Evolutionary conservation across 2,329 filamentous ascomycete genomes (phyloP).

Genomic region (Cercospora zeina): DNA sequence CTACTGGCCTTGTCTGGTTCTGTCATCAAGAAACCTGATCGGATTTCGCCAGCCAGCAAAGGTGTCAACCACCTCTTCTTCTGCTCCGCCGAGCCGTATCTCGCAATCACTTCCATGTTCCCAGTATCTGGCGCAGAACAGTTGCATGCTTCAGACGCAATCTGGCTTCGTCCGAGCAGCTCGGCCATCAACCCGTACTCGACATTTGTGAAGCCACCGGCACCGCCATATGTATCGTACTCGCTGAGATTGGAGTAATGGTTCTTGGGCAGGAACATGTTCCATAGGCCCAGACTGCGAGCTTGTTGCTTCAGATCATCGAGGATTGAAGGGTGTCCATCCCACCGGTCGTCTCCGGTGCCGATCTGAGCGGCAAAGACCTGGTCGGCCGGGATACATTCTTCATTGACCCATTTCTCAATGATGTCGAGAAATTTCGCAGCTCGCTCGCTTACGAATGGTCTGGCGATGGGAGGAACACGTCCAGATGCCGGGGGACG

Average conservation of each 20-base stretch:
- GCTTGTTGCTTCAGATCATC: conserved; percentile 83
- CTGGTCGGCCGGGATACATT: conserved; percentile 73
- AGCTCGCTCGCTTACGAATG: conserved; percentile 79
- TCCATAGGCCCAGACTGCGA: conserved; percentile 84
- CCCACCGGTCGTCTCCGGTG: conserved; percentile 74
- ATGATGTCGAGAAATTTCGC: conserved; percentile 79
- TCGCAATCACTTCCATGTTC: conserved; percentile 56
- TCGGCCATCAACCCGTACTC: conserved; percentile 99
- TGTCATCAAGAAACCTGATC: conserved; percentile 51
- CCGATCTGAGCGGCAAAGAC: conserved; percentile 79
- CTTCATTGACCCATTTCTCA: conserved; percentile 93
- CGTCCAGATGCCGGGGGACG: conserved; percentile 52
- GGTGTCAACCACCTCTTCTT: conserved; percentile 54
- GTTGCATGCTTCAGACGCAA: conserved; percentile 88
- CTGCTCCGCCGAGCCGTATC: conserved; percentile 54
- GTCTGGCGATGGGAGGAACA: conserved; percentile 59
- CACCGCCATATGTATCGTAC: conserved; percentile 64
- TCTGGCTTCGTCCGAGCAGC: conserved; percentile 80
- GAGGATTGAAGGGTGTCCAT: conserved; percentile 73
- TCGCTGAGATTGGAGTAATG: conserved; percentile 62
- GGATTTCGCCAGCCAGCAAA: conserved; percentile 52
- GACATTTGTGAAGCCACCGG: conserved; percentile 85
- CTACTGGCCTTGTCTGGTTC: conserved; percentile 54
- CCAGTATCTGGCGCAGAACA: conserved; percentile 52
- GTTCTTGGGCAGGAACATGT: conserved; percentile 93